Conservation (phyloP, 192 early-diverging fungal genomes). For the Coemansia sp. region DNA sequence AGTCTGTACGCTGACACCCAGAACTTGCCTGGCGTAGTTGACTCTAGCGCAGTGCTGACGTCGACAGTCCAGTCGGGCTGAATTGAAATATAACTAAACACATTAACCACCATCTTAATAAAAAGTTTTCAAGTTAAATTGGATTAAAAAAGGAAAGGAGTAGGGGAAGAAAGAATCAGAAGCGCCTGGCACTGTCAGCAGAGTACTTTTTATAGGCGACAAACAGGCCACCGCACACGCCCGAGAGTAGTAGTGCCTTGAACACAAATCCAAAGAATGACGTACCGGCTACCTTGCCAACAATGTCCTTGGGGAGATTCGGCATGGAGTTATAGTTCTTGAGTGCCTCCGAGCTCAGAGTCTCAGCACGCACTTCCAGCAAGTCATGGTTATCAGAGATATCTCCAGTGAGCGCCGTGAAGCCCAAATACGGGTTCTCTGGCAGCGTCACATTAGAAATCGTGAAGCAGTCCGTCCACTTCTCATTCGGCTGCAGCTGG, state of each 20-base stretch:
- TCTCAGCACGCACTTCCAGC: slow-evolving; percentile 43
- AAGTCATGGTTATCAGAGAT: slow-evolving; percentile 71
- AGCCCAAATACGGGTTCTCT: slow-evolving; percentile 80
- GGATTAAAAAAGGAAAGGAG: background rate
- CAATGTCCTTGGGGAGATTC: slow-evolving; percentile 9
- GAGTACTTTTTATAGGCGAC: slow-evolving; percentile 54
- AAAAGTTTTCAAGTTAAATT: slow-evolving; percentile 7
- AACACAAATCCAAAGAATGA: slow-evolving; percentile 38
- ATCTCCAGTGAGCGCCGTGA: slow-evolving; percentile 91
- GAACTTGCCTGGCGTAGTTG: slow-evolving; percentile 25
- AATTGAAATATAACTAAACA: slow-evolving; percentile 47
- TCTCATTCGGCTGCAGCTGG: slow-evolving; percentile 61
- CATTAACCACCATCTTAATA: slow-evolving; percentile 27
- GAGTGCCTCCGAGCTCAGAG: slow-evolving; percentile 46
- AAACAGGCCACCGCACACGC: slow-evolving; percentile 46
- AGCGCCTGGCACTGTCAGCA: slow-evolving; percentile 48
- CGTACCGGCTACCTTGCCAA: slow-evolving; percentile 3
- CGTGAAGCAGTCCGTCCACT: slow-evolving; percentile 87
- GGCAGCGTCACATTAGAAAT: slow-evolving; percentile 80
- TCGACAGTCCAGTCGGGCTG: slow-evolving; percentile 57
- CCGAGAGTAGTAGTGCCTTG: slow-evolving; percentile 46
- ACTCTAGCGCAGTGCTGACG: slow-evolving; percentile 27
- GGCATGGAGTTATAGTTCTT: slow-evolving; percentile 46
- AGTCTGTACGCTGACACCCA: slow-evolving; percentile 52
- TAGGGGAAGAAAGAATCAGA: slow-evolving; percentile 25